Base-by-base conservation (phyloP, 177 flowering plant species). In the Vitis hybrid region DNA sequence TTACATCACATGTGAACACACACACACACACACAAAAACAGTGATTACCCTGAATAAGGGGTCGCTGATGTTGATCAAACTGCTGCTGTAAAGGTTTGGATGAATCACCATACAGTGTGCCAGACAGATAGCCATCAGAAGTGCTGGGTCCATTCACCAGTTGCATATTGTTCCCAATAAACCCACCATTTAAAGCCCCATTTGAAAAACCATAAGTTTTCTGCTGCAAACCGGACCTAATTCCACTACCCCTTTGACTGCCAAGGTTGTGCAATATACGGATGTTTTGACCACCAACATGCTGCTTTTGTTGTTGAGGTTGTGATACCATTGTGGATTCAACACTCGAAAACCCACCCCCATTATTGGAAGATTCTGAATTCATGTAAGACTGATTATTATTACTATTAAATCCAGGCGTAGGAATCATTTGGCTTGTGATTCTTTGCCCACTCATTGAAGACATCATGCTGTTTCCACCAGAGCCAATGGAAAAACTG, bases 391-490 rank as follows among this genome's bases (percentile, higher is more conserved):
- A 70, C 61, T 88, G 91, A 66, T 79, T 68, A 76, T 66, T 78
- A 21, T 65, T 78, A 34, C 55, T 85, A 75, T 70, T 89, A 71
- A 89, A 83, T 68, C 98, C 97, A 52, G 98, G 99, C 40, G 99
- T 96, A 67, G 98, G 98, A 67, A 96, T 96, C 99, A 96, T 94
- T 80, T 96, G 99, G 78, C 91, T 88, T 50, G 83, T 64, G 71
- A 75, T 73, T 72, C 88, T 87, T 75, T 79, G 93, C 18, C 34
- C 79, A 72, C 84, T 85, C 77, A 80, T 77, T 57, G 97, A 80
- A 71, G 96, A 70, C 71, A 88, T 71, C 77, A 84, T 70, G 66
- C 78, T 87, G 73, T 85, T 89, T 69, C 88, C 91, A 76, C 85
- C 80, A 66, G 91, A 81, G 64, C 85, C 80, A 58, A 83, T 67